Percentiles rank a stretch among this genome's conserved stretches.
Evolutionary conservation across 257 asterid species (phyloP).

Genomic region (Galeopsis tetrahit): DNA sequence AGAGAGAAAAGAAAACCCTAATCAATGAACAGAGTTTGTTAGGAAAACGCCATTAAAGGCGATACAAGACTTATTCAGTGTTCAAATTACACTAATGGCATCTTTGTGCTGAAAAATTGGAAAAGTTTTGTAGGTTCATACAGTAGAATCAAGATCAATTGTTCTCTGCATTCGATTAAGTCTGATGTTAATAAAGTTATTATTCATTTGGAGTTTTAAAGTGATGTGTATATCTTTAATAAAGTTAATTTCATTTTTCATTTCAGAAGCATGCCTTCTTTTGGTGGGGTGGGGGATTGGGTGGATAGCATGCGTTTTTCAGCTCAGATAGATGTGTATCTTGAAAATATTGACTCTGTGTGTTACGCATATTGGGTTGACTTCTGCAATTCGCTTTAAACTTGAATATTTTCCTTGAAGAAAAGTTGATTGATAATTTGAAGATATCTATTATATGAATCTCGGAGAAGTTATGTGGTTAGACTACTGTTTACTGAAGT

Average conservation of each 20-base stretch:
- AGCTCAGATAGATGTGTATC: not conserved
- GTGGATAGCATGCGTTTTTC: not conserved
- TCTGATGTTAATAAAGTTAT: too few relatives aligned
- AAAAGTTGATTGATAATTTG: not conserved
- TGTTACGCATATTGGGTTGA: constrained; percentile 21
- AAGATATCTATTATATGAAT: not conserved
- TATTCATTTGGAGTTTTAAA: not conserved
- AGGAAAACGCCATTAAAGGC: not conserved
- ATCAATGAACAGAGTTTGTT: constrained; percentile 2
- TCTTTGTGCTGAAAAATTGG: not conserved
- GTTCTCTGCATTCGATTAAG: too few relatives aligned
- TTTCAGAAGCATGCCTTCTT: not conserved
- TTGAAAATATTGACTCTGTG: not conserved
- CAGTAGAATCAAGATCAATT: not conserved
- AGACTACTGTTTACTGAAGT: not conserved
- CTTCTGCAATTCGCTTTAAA: not conserved
- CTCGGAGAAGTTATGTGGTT: not conserved
- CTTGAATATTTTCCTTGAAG: not conserved
- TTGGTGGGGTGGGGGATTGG: not conserved
- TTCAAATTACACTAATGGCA: not conserved
- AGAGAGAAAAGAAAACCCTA: not conserved
- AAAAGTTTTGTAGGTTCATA: constrained; percentile 12
- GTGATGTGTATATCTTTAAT: not conserved
- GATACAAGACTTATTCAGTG: not conserved
- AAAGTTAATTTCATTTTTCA: not conserved